These are phyloP conservation scores for Eucalyptus melliodora DNA, from an alignment of 345 rosid genomes.

Conservation along the genomic window DNA sequence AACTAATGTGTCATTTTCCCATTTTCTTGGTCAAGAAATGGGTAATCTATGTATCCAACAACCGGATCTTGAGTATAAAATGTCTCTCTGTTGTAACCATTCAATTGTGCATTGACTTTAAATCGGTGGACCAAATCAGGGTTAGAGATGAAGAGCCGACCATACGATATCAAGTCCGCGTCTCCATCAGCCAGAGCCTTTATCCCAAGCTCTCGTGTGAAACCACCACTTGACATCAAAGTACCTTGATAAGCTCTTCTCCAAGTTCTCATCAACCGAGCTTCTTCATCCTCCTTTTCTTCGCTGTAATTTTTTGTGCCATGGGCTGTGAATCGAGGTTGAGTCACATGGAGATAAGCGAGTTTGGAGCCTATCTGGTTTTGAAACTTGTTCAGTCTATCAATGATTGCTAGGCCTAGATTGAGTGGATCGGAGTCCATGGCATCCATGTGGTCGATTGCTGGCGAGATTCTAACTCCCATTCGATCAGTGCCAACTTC, in stretches of 20 bases:
- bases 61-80: slow-evolving; percentile 66
- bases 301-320: slow-evolving; percentile 50
- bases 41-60: slow-evolving; percentile 75
- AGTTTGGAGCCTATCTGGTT: slow-evolving; percentile 31
- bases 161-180: slow-evolving; percentile 71
- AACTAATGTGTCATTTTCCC: not conserved
- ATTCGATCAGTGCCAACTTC: slow-evolving; percentile 52
- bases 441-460: slow-evolving; percentile 74
- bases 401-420: slow-evolving; percentile 55
- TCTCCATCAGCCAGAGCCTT: slow-evolving; percentile 55
- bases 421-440: slow-evolving; percentile 63
- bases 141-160: slow-evolving; percentile 72
- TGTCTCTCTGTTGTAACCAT: slow-evolving; percentile 47
- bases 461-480: slow-evolving; percentile 70
- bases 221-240: slow-evolving; percentile 73
- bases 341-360: slow-evolving; percentile 72
- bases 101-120: slow-evolving; percentile 39
- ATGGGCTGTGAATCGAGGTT: slow-evolving; percentile 59
- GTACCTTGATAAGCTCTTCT: slow-evolving; percentile 53
- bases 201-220: slow-evolving; percentile 52
- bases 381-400: slow-evolving; percentile 52
- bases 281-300: slow-evolving; percentile 2
- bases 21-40: slow-evolving; percentile 9
- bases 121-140: slow-evolving; percentile 69
- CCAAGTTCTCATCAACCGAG: slow-evolving; percentile 24